Conservation (phyloP, 352 stramenopile genomes). For the Phytophthora parvispora region DNA sequence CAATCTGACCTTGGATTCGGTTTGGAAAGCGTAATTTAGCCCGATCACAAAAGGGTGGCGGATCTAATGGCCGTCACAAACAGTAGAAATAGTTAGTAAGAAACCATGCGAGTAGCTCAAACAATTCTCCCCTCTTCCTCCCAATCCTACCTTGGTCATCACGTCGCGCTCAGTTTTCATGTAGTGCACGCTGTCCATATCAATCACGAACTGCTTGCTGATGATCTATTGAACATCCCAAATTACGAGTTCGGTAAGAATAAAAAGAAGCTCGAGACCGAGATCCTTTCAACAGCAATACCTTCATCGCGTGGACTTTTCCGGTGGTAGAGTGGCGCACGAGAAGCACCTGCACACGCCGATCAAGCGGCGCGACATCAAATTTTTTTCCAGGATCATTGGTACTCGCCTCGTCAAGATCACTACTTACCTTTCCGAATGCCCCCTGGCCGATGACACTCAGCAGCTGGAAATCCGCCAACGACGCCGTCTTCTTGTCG, state of each 20-base stretch:
- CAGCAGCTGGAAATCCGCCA: slow-evolving; percentile 98
- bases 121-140: background rate
- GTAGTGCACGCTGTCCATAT: slow-evolving; percentile 82
- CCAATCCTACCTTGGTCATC: slow-evolving; percentile 76
- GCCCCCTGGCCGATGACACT: slow-evolving; percentile 95
- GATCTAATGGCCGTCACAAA: slow-evolving; percentile 49
- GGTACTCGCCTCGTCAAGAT: background rate
- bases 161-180: slow-evolving; percentile 88
- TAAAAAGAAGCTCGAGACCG: no score
- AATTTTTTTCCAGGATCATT: no score
- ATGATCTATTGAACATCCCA: slow-evolving; percentile 68
- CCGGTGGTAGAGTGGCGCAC: slow-evolving; percentile 68
- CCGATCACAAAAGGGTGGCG: slow-evolving; percentile 86
- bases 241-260: no score
- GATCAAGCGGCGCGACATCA: background rate
- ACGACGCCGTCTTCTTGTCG: slow-evolving; percentile 58
- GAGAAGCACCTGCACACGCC: slow-evolving; percentile 65
- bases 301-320: slow-evolving; percentile 88
- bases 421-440: slow-evolving; percentile 64
- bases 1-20: slow-evolving; percentile 74
- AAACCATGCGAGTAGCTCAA: background rate
- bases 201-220: slow-evolving; percentile 85
- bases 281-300: slow-evolving; percentile 16
- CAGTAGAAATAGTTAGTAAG: background rate
- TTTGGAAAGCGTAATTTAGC: slow-evolving; percentile 85